A percentile compares a stretch with the other conserved stretches of the same genome.
Conservation (phyloP, 2,329 filamentous ascomycete genomes). For the Meredithiella fracta region DNA sequence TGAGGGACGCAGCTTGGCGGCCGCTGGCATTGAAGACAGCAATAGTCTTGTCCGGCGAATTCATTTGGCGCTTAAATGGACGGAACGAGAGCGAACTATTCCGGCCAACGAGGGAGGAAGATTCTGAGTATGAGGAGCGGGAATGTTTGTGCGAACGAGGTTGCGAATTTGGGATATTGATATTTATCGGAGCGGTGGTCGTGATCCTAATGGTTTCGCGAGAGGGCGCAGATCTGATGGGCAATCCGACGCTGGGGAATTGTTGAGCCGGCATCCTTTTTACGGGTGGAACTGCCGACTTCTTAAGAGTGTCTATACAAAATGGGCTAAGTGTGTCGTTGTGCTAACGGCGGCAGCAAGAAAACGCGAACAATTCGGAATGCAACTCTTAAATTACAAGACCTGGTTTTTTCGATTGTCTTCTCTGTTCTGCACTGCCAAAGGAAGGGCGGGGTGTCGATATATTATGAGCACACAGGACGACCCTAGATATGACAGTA, state of each 20-base stretch:
- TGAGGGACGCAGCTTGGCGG: conserved; percentile 86
- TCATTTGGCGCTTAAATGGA: conserved; percentile 41
- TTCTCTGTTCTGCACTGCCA: background rate
- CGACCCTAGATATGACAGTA: background rate
- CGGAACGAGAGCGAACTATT: conserved; percentile 47
- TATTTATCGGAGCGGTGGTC: conserved; percentile 11
- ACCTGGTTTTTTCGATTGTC: background rate
- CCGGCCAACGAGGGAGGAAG: conserved; percentile 39
- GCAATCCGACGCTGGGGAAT: conserved; percentile 21
- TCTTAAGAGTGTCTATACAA: background rate
- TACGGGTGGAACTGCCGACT: background rate
- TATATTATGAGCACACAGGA: background rate
- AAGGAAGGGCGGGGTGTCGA: conserved; percentile 2
- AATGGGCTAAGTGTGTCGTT: background rate
- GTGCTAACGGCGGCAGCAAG: background rate
- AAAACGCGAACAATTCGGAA: conserved; percentile 1
- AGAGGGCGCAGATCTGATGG: conserved; percentile 22
- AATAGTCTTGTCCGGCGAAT: conserved; percentile 57
- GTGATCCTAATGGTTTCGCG: conserved; percentile 15
- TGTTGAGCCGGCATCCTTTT: conserved; percentile 22
- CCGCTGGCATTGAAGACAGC: conserved; percentile 93
- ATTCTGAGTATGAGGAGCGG: conserved; percentile 43
- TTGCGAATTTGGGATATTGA: conserved; percentile 12
- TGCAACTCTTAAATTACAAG: background rate
- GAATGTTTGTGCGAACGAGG: conserved; percentile 39